phyloP scores from a whole-genome alignment of 345 rosid species.

The Populus nigra region DNA sequence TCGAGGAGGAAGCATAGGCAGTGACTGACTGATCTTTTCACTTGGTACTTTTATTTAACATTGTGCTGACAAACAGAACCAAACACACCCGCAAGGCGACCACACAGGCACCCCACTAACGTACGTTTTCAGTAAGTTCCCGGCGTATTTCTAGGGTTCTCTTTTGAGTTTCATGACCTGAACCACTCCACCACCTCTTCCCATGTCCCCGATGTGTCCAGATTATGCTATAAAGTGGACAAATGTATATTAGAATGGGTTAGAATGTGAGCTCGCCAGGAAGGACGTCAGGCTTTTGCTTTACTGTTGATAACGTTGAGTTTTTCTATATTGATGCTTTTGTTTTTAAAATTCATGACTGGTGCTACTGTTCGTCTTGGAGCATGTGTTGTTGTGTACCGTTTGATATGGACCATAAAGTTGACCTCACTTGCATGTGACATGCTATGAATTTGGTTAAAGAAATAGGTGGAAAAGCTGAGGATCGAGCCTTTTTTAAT shows the following conservation, averaged over 20 bases:
- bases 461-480: not conserved
- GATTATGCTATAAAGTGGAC: not conserved
- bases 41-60: not conserved
- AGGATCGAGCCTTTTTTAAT: not conserved
- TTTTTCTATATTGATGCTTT: not conserved
- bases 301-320: not conserved
- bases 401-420: not conserved
- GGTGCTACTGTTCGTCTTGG: not conserved
- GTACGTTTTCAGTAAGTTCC: slow-evolving; percentile 25
- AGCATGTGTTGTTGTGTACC: too few relatives aligned
- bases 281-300: not conserved
- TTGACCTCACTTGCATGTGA: not conserved
- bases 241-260: not conserved
- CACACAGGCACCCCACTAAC: slow-evolving; percentile 15
- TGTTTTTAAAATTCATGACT: not conserved
- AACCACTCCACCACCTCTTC: not conserved
- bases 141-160: slow-evolving; percentile 39
- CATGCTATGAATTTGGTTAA: not conserved
- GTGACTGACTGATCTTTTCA: not conserved
- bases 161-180: not conserved
- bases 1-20: not conserved
- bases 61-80: not conserved
- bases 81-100: not conserved
- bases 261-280: not conserved
- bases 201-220: not conserved